These are phyloP conservation scores for Mortierella hygrophila DNA, from an alignment of 192 early-diverging fungal genomes.

Conservation along the genomic window DNA sequence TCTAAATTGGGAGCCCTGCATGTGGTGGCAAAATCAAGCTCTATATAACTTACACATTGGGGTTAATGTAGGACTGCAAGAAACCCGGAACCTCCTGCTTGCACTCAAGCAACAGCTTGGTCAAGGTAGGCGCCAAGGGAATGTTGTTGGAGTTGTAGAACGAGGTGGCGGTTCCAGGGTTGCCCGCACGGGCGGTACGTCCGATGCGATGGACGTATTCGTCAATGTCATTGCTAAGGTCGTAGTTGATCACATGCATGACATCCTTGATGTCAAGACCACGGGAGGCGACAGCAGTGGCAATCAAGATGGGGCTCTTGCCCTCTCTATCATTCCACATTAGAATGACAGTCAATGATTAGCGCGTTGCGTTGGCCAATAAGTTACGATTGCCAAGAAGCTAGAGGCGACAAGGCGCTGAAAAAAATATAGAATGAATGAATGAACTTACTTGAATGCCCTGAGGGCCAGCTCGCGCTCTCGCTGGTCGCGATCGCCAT, in stretches of 20 bases:
- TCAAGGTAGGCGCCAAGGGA: conserved; percentile 58
- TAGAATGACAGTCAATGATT: background rate
- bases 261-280: conserved; percentile 94
- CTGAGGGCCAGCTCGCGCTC: conserved; percentile 83
- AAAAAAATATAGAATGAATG: too few relatives aligned
- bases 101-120: conserved; percentile 64
- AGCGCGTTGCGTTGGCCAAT: background rate
- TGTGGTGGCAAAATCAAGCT: too few relatives aligned
- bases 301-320: conserved; percentile 78
- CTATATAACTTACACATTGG: conserved; percentile 12
- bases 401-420: too few relatives aligned
- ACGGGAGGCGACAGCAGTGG: conserved; percentile 91
- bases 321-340: conserved; percentile 44
- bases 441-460: conserved; percentile 70
- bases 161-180: conserved; percentile 66
- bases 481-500: conserved; percentile 85
- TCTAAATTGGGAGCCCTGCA: background rate
- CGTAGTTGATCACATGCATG: conserved; percentile 90
- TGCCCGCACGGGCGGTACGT: conserved; percentile 74
- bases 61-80: conserved; percentile 21
- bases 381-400: background rate
- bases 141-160: conserved; percentile 63
- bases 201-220: conserved; percentile 92
- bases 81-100: conserved; percentile 72
- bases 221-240: conserved; percentile 84